Conservation (phyloP, 306 rosid species). For the Pterocarpus santalinus region DNA sequence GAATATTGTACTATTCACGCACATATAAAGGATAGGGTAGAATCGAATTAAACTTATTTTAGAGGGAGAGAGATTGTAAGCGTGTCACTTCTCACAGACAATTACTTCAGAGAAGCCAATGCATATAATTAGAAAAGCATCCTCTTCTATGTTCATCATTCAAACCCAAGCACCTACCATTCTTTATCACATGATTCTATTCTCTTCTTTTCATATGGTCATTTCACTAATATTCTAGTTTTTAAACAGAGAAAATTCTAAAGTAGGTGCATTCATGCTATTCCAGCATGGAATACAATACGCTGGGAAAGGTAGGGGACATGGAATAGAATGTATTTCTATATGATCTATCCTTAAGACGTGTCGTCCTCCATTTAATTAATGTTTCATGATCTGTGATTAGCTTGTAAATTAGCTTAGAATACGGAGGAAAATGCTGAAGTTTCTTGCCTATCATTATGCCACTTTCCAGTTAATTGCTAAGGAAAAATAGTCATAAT, state of each 20-base stretch:
- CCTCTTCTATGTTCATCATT: conserved; percentile 38
- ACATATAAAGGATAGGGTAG: not conserved
- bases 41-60: not conserved
- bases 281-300: conserved; percentile 38
- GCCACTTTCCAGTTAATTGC: conserved; percentile 7
- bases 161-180: conserved; percentile 38
- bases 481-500: conserved; percentile 24
- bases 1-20: not conserved
- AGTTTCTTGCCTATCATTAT: conserved; percentile 19
- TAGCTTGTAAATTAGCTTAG: not conserved
- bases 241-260: conserved; percentile 25
- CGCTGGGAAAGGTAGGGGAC: conserved; percentile 8
- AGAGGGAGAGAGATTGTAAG: not conserved
- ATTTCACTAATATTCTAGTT: conserved; percentile 43
- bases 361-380: not conserved
- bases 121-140: conserved; percentile 16
- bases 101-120: not conserved
- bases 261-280: conserved; percentile 42
- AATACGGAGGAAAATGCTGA: conserved; percentile 39
- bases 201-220: conserved; percentile 43
- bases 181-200: conserved; percentile 49
- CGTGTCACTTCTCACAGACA: not conserved
- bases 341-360: not conserved
- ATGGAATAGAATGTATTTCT: conserved; percentile 45
- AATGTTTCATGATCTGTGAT: conserved; percentile 3